phyloP scores from a whole-genome alignment of 2,329 filamentous ascomycete species.

The Lachnellula subtilissima region DNA sequence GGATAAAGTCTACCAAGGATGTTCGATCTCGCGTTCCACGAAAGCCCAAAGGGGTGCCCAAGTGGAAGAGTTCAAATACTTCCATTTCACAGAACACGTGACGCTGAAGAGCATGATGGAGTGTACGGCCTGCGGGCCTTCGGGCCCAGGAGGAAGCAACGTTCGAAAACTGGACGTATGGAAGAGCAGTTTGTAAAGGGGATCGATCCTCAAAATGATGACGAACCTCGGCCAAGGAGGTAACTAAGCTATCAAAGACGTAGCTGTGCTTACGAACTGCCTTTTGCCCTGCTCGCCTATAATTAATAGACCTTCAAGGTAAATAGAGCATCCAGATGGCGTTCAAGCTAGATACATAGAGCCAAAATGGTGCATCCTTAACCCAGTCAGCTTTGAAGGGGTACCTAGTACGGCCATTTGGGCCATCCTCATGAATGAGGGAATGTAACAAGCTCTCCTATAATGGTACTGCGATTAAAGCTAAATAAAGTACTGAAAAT shows the following conservation, averaged over 20 bases:
- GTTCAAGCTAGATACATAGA: conserved; percentile 7
- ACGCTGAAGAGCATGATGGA: conserved; percentile 14
- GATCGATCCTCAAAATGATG: conserved; percentile 29
- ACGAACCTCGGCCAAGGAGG: conserved; percentile 35
- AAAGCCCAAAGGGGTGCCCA: conserved; percentile 9
- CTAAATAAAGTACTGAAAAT: too few species aligned
- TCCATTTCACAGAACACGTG: conserved; percentile 10
- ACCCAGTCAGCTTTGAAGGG: too few species aligned
- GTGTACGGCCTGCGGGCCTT: conserved; percentile 2
- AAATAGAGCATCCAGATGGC: neutral
- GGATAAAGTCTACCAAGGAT: conserved; percentile 6
- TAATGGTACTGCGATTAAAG: too few species aligned
- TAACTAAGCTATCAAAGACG: conserved; percentile 38
- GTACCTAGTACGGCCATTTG: too few species aligned
- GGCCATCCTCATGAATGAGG: too few species aligned
- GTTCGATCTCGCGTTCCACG: conserved; percentile 18
- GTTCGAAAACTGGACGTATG: conserved; percentile 21
- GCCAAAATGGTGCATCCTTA: neutral
- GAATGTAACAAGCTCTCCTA: too few species aligned
- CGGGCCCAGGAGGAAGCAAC: conserved; percentile 18
- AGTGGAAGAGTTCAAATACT: conserved; percentile 10
- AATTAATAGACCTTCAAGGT: neutral
- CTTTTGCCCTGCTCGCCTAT: conserved; percentile 13
- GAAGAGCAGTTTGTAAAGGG: conserved; percentile 23
- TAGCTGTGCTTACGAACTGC: conserved; percentile 33